phyloP scores from a whole-genome alignment of 1,139 yeast genomes.

The Pneumocystis oryctolagi region DNA sequence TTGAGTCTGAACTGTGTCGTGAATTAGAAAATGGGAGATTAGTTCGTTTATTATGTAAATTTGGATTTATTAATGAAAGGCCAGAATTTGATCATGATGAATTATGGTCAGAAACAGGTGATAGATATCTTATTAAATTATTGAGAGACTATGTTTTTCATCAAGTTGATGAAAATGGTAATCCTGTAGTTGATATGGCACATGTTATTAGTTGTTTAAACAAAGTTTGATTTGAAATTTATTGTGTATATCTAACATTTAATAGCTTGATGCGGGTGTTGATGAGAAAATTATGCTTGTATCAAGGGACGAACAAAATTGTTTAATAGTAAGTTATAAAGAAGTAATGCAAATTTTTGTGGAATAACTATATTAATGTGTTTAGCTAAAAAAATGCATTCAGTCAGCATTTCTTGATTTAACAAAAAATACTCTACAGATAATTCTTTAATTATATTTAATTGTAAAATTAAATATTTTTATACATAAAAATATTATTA shows the following conservation, averaged over 20 bases:
- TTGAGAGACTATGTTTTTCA: constrained; percentile 80
- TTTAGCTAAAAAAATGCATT: constrained; percentile 56
- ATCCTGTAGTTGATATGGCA: constrained; percentile 65
- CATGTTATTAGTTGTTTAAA: constrained; percentile 67
- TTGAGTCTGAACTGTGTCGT: constrained; percentile 49
- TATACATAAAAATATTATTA: neutral
- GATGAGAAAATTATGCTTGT: constrained; percentile 70
- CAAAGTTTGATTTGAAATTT: constrained; percentile 27
- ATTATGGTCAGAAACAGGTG: constrained; percentile 63
- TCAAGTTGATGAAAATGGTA: constrained; percentile 62
- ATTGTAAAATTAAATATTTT: neutral
- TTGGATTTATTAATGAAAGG: constrained; percentile 63
- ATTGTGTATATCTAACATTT: neutral
- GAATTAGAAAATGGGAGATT: constrained; percentile 84
- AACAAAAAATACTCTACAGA: neutral
- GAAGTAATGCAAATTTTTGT: constrained; percentile 23
- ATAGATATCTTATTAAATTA: constrained; percentile 55
- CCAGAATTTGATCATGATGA: constrained; percentile 48
- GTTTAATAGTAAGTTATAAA: constrained; percentile 65
- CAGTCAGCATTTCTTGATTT: constrained; percentile 31
- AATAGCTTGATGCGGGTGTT: constrained; percentile 64
- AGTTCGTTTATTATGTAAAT: constrained; percentile 65
- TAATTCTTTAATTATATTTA: neutral
- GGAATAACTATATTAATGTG: constrained; percentile 34
- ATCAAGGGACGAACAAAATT: constrained; percentile 67